Conservation (phyloP, 1,284 basidiomycete species). For the Pseudozyma flocculosa region DNA sequence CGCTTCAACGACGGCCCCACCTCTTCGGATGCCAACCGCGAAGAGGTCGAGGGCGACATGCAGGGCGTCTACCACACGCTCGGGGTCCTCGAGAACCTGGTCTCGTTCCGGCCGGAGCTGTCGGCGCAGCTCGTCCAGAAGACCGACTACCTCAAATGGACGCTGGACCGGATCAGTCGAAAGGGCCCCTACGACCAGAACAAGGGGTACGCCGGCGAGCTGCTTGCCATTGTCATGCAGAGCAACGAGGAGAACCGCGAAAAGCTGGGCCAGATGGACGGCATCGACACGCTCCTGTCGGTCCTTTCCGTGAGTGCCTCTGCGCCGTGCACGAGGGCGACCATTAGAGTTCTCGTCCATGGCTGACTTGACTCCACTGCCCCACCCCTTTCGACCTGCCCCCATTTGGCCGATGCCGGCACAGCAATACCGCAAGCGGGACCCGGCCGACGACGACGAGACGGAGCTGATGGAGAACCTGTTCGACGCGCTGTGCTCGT, state of each 20-base stretch:
- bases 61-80: slow-evolving; percentile 50
- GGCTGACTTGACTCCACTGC: not conserved
- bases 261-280: slow-evolving; percentile 63
- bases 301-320: slow-evolving; percentile 76
- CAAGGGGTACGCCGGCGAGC: slow-evolving; percentile 60
- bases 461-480: slow-evolving; percentile 95
- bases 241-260: slow-evolving; percentile 23
- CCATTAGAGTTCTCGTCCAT: not conserved
- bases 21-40: slow-evolving; percentile 1
- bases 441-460: slow-evolving; percentile 83
- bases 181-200: slow-evolving; percentile 50
- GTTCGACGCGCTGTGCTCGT: slow-evolving; percentile 80
- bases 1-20: slow-evolving; percentile 41
- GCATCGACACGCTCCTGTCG: slow-evolving; percentile 76
- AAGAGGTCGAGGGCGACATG: slow-evolving; percentile 37
- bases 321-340: too few species aligned
- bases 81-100: slow-evolving; percentile 86
- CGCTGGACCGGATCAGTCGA: slow-evolving; percentile 69
- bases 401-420: not conserved
- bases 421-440: slow-evolving; percentile 69
- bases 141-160: slow-evolving; percentile 76
- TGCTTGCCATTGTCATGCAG: slow-evolving; percentile 85
- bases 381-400: not conserved
- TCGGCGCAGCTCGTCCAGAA: slow-evolving; percentile 68
- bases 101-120: slow-evolving; percentile 78